Conservation (phyloP, 2,329 filamentous ascomycete genomes). For the Simplicillium aogashimaense region DNA sequence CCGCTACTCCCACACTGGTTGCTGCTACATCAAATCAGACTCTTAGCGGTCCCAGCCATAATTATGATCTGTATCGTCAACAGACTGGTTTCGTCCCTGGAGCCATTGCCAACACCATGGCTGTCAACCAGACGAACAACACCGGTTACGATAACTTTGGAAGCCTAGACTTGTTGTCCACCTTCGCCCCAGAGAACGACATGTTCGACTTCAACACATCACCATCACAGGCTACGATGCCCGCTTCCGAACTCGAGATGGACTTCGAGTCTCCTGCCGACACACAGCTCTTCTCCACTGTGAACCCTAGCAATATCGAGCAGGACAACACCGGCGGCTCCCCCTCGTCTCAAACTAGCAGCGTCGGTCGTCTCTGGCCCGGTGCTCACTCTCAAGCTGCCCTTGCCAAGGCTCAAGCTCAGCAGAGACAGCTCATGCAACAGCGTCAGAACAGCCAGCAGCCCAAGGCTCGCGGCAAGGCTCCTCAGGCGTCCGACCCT, state of each 20-base stretch:
- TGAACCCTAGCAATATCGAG: constrained; percentile 69
- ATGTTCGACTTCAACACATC: constrained; percentile 65
- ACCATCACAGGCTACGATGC: constrained; percentile 50
- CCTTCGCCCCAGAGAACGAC: constrained; percentile 51
- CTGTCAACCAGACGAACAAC: constrained; percentile 57
- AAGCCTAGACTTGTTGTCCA: constrained; percentile 40
- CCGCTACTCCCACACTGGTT: constrained; percentile 43
- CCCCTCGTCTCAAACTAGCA: constrained; percentile 39
- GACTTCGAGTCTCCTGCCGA: constrained; percentile 34
- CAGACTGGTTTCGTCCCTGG: constrained; percentile 88
- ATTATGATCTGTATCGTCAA: constrained; percentile 92
- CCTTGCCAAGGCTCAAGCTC: constrained; percentile 60
- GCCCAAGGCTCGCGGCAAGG: constrained; percentile 37
- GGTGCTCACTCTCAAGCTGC: constrained; percentile 90
- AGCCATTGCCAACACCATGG: constrained; percentile 69
- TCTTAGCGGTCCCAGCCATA: constrained; percentile 77
- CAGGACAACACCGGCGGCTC: constrained; percentile 39
- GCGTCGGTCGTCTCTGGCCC: constrained; percentile 71
- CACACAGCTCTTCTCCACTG: constrained; percentile 51
- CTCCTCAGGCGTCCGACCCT: constrained; percentile 49
- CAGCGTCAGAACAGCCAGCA: constrained; percentile 35
- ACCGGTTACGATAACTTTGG: constrained; percentile 41
- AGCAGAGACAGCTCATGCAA: constrained; percentile 54
- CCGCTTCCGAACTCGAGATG: constrained; percentile 58
- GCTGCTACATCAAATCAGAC: constrained; percentile 44